Base-by-base conservation (phyloP, 306 rosid species). In the Psophocarpus tetragonolobus region DNA sequence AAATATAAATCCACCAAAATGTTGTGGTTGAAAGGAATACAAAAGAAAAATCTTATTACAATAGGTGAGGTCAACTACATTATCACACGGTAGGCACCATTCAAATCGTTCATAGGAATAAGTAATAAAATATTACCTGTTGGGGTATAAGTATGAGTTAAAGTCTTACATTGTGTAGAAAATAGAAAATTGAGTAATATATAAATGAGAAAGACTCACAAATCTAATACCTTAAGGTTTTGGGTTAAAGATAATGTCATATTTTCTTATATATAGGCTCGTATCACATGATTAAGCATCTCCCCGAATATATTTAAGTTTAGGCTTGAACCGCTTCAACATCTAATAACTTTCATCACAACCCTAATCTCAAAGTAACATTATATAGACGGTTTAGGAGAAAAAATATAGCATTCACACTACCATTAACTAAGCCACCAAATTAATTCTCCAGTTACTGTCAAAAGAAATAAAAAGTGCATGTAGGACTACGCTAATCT, bases 391-490 rank as follows among this genome's bases (percentile, higher is more conserved):
- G 24, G 26, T 47, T 70, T 11, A 45, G 2, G 42, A 51, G 58
- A 72, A 18, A 63, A 61, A 39, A 29, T 63, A 38, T 27, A 27
- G 5, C 27, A 74, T 30, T 11, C 15, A 61, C 33, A 29, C 71
- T 18, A 72, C 27, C 33, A 73, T 58, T 64, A 61, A 50, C 47
- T 38, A 36, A 47, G 51, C 32, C 15, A 29, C 44, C 6, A 4
- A 6, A 13, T 13, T 27, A 26, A 6, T 27, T 74, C 69, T 70
- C 42, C 23, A 66, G 71, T 45, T 44, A 39, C 50, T 30, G 39
- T 63, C 67, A 70, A 64, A 71, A 44, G 68, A 75, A 35, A 75
- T 63, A 57, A 32, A 68, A 72, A 73, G 11, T 32, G 36, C 63
- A 54, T 62, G 21, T 12, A 54, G 38, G 38, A 58, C 17, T 26